These are phyloP conservation scores for Lyophyllum semitale DNA, from an alignment of 768 basidiomycete species.

Conservation along the genomic window DNA sequence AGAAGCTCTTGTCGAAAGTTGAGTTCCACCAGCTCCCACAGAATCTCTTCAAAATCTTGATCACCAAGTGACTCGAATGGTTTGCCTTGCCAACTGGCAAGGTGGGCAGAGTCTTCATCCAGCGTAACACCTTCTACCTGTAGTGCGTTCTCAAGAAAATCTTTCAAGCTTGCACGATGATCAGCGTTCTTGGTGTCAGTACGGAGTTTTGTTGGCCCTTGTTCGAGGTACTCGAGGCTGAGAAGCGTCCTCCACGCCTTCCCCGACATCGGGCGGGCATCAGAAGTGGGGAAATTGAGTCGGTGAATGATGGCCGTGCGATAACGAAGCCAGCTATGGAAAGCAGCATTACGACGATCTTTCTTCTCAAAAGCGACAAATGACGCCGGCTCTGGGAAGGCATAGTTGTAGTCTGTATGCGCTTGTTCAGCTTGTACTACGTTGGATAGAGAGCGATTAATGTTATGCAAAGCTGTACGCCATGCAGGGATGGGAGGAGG, in stretches of 20 bases:
- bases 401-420: not conserved
- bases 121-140: not conserved
- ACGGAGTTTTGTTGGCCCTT: not conserved
- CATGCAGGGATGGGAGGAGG: conserved; percentile 9
- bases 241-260: too few species aligned
- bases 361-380: not conserved
- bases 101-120: not conserved
- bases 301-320: not conserved
- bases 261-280: conserved; percentile 4
- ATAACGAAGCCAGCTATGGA: conserved; percentile 10
- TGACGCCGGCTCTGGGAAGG: conserved; percentile 4
- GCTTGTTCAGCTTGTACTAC: not conserved
- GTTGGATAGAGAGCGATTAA: not conserved
- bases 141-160: conserved; percentile 3
- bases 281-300: not conserved
- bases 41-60: conserved; percentile 8
- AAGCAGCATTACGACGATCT: not conserved
- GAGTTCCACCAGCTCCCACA: too few species aligned
- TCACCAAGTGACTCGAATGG: not conserved
- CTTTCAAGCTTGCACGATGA: not conserved
- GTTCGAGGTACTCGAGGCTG: not conserved
- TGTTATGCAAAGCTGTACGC: not conserved
- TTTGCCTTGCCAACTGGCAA: not conserved
- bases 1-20: too few species aligned
- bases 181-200: not conserved